phyloP scores from a whole-genome alignment of 768 basidiomycete species.

The Glaciozyma antarctica region DNA sequence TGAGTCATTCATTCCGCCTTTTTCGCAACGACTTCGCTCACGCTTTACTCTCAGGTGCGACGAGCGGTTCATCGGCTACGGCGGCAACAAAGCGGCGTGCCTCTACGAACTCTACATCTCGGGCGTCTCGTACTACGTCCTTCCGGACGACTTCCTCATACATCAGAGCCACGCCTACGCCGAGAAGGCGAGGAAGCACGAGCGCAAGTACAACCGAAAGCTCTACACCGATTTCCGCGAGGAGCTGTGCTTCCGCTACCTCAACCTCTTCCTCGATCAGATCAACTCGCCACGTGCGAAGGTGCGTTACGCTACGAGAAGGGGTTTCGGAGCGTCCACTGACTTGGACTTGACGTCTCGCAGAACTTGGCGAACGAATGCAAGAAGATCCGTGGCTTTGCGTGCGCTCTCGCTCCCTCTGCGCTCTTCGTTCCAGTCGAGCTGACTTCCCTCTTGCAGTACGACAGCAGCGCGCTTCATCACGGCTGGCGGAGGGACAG shows the following conservation, averaged over 20 bases:
- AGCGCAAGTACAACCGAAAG: constrained; percentile 68
- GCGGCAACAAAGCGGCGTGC: constrained; percentile 86
- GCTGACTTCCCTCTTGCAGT: no score
- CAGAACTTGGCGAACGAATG: constrained; percentile 35
- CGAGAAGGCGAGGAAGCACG: constrained; percentile 59
- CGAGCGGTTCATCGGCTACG: constrained; percentile 81
- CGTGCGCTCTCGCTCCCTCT: no score
- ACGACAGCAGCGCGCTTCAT: no score
- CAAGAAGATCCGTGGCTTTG: constrained; percentile 32
- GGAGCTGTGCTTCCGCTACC: constrained; percentile 63
- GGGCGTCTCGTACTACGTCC: constrained; percentile 71
- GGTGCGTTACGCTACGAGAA: constrained; percentile 4
- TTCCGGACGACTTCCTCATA: constrained; percentile 77
- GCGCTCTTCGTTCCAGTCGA: no score
- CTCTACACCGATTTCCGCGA: constrained; percentile 69
- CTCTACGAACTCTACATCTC: constrained; percentile 83
- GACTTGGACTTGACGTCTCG: neutral
- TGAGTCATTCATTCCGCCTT: constrained; percentile 38
- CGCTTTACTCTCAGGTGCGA: constrained; percentile 56
- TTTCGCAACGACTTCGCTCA: neutral
- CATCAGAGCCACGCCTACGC: constrained; percentile 79
- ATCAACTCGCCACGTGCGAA: constrained; percentile 45
- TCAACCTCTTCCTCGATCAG: constrained; percentile 51
- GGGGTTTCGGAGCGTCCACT: constrained; percentile 24
- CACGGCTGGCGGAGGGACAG: no score